phyloP scores from a whole-genome alignment of 345 rosid genomes.

The Populus davidiana region DNA sequence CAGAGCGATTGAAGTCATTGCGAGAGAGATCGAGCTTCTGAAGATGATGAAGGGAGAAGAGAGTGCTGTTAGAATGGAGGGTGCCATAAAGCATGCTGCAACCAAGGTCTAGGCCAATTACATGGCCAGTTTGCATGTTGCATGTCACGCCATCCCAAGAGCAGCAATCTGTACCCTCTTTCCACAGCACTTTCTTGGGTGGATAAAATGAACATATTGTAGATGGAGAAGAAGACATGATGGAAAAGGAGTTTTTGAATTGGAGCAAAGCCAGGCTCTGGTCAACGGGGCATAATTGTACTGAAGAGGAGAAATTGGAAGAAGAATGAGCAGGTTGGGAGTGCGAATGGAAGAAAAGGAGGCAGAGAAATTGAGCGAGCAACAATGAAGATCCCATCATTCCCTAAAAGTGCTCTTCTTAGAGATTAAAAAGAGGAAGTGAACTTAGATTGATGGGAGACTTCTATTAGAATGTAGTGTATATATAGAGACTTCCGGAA shows the following conservation, averaged over 20 bases:
- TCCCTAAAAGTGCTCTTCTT: too few species aligned
- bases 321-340: neutral
- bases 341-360: neutral
- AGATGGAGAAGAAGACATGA: neutral
- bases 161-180: slow-evolving; percentile 26
- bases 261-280: slow-evolving; percentile 19
- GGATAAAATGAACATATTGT: too few species aligned
- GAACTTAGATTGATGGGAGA: too few species aligned
- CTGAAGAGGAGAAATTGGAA: neutral
- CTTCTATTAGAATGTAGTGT: too few species aligned
- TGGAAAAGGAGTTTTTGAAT: slow-evolving; percentile 1
- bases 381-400: too few species aligned
- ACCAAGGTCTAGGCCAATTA: neutral
- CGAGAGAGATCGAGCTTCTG: slow-evolving; percentile 26
- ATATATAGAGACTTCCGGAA: too few species aligned
- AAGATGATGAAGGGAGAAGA: slow-evolving; percentile 22
- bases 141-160: slow-evolving; percentile 29
- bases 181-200: slow-evolving; percentile 13
- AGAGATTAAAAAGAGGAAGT: too few species aligned
- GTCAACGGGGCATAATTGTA: neutral
- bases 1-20: slow-evolving; percentile 18
- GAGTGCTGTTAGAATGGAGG: slow-evolving; percentile 11
- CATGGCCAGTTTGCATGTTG: slow-evolving; percentile 11
- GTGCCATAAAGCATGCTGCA: neutral
- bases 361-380: too few species aligned